Conservation (phyloP, 345 rosid genomes). For the Moricandia arvensis region DNA sequence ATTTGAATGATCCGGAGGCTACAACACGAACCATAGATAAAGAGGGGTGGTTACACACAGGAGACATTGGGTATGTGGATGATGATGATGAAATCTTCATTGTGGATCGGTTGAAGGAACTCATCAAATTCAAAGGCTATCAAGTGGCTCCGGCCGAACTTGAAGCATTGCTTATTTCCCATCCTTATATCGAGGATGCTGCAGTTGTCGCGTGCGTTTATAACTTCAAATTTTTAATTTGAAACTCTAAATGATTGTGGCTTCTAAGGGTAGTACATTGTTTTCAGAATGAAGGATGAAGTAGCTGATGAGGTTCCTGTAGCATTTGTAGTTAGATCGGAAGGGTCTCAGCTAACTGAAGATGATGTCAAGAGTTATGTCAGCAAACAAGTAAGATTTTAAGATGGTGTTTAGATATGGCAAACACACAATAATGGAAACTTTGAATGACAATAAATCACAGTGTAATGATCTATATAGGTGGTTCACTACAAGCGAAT, state of each 20-base stretch:
- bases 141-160: background rate
- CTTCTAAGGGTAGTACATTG: background rate
- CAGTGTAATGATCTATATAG: constrained; percentile 27
- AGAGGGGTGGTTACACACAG: background rate
- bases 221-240: background rate
- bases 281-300: constrained; percentile 65
- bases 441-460: background rate
- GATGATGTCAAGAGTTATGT: constrained; percentile 21
- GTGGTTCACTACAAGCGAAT: constrained; percentile 74
- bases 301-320: background rate
- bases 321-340: background rate
- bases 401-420: background rate
- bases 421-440: constrained; percentile 16
- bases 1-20: background rate
- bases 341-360: background rate
- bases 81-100: background rate
- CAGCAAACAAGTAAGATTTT: constrained; percentile 59
- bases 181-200: background rate
- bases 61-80: background rate
- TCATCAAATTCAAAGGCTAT: background rate
- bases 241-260: background rate
- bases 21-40: background rate
- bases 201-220: background rate
- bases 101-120: background rate
- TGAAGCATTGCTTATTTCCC: background rate